Conservation (phyloP, 1,284 basidiomycete species). For the Trametes pubescens region DNA sequence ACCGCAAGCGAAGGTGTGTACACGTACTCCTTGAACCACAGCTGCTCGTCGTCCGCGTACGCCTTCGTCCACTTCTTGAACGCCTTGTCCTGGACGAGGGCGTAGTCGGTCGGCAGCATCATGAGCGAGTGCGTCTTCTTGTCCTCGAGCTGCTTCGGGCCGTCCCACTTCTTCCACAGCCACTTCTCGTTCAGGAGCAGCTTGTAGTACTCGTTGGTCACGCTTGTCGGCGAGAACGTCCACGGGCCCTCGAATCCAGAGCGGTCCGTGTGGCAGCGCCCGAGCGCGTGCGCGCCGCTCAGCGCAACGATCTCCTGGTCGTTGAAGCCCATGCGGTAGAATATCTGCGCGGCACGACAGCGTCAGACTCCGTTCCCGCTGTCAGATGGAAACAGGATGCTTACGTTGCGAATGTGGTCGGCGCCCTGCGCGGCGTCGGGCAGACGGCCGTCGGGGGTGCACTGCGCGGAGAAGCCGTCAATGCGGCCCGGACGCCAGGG, state of each 20-base stretch:
- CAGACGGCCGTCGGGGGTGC: conserved; percentile 93
- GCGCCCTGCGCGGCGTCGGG: conserved; percentile 89
- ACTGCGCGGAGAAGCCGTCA: conserved; percentile 80
- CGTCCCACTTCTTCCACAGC: conserved; percentile 89
- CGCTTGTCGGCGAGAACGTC: conserved; percentile 88
- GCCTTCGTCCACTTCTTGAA: conserved; percentile 88
- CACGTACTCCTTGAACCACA: conserved; percentile 91
- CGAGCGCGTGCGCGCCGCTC: conserved; percentile 93
- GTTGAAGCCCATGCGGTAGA: conserved; percentile 95
- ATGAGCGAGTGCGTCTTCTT: conserved; percentile 90
- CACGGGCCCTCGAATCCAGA: conserved; percentile 92
- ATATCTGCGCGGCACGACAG: conserved; percentile 61
- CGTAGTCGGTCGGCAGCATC: conserved; percentile 96
- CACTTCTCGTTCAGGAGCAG: conserved; percentile 91
- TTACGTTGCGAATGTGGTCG: conserved; percentile 83
- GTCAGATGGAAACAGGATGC: conserved; percentile 35
- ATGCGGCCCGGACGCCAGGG: conserved; percentile 91
- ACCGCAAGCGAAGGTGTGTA: conserved; percentile 2
- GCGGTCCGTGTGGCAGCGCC: conserved; percentile 88
- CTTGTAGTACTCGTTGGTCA: conserved; percentile 93
- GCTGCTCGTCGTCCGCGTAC: conserved; percentile 84
- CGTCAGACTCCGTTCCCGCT: conserved; percentile 1
- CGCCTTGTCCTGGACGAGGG: conserved; percentile 84
- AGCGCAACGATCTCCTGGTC: conserved; percentile 98
- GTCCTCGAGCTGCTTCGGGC: conserved; percentile 95